Conservation (phyloP, 192 early-diverging fungal species). For the Glomus cerebriforme region DNA sequence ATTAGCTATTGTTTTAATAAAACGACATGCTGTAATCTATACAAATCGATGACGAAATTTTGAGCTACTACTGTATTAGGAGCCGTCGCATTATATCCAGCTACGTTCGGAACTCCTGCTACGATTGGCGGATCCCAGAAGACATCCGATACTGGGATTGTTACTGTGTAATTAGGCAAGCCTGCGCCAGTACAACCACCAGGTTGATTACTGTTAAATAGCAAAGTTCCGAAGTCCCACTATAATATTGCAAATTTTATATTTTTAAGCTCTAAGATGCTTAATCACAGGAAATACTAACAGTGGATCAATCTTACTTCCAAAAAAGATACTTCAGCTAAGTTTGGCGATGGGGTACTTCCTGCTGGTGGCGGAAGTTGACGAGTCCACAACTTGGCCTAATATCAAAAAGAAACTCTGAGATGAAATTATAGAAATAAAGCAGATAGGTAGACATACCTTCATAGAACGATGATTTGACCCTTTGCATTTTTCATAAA, state of each 20-base stretch:
- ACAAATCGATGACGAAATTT: background rate
- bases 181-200: background rate
- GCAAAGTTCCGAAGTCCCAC: conserved; percentile 21
- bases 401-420: conserved; percentile 31
- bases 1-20: background rate
- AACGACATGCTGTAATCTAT: background rate
- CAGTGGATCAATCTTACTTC: conserved; percentile 18
- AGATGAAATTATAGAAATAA: conserved; percentile 21
- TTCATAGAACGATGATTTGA: background rate
- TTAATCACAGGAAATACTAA: conserved; percentile 24
- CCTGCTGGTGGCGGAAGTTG: background rate
- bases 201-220: background rate
- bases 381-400: conserved; percentile 16
- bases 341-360: background rate
- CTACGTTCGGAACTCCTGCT: background rate
- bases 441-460: conserved; percentile 23
- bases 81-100: background rate
- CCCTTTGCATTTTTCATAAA: conserved; percentile 4
- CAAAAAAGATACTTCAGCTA: background rate
- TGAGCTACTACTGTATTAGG: background rate
- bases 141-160: background rate
- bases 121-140: conserved; percentile 15
- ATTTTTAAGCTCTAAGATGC: conserved; percentile 10
- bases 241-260: conserved; percentile 19
- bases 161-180: background rate